Base-by-base conservation (phyloP, 164 flowering plant genomes). In the Vitis amurensis region DNA sequence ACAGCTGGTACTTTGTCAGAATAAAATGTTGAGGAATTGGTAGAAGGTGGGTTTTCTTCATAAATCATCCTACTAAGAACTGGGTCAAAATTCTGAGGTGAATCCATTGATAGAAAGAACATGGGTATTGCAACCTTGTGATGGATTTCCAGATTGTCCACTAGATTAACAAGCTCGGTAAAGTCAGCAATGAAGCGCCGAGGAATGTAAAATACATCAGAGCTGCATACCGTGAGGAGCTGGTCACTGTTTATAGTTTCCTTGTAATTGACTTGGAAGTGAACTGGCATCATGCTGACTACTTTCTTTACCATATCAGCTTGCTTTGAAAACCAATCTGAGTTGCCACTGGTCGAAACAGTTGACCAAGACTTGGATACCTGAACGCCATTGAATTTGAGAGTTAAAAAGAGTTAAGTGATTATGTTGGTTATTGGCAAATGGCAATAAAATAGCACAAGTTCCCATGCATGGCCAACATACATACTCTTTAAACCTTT, bases 211-310 rank as follows among this genome's bases (percentile, higher is more conserved):
- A 96, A 93, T 50, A 96, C 77, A 80, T 96, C 97, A 3, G 97
- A 88, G 63, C 82, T 89, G 84, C 99, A 93, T 23, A 93, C 58
- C 11, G 73, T 73, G 13, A 96, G 74, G 75, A 77, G 78, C 67
- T 80, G 68, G 7, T 78, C 78, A 51, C 66, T 78, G 23, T 68
- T 75, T 47, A 72, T 67, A 17, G 83, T 73, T 76, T 86, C 94
- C 82, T 93, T 96, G 78, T 88, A 92, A 72, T 80, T 91, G 73
- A 96, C 91, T 80, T 96, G 99, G 74, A 93, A 86, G 76, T 96
- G 97, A 69, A 80, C 99, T 13, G 99, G 98, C 92, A 96, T 87
- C 12, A 77, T 81, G 67, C 76, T 77, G 10, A 91, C 95, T 3
- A 96, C 85, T 74, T 81, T 84, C 72, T 82, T 88, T 19, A 89